phyloP scores from a whole-genome alignment of 805 yeast genomes.

The Saccharomycopsis olivae region DNA sequence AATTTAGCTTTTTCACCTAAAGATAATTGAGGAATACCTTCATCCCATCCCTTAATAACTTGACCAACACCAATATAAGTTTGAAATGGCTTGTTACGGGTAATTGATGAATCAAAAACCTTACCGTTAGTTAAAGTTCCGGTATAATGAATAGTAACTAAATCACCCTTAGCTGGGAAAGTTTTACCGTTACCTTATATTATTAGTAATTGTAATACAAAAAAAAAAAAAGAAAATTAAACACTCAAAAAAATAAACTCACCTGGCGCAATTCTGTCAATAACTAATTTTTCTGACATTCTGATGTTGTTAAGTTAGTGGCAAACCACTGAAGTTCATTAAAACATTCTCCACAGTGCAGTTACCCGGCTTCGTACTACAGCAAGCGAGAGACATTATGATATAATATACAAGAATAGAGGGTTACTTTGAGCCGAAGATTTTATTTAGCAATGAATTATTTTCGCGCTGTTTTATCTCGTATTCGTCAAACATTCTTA shows the following conservation, averaged over 20 bases:
- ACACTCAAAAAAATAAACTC: constrained; percentile 1
- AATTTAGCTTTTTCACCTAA: constrained; percentile 88
- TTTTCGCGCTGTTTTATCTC: constrained; percentile 25
- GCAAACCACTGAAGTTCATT: no score
- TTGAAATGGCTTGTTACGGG: constrained; percentile 93
- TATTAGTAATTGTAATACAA: not conserved
- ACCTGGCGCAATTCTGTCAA: constrained; percentile 28
- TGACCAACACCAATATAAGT: constrained; percentile 94
- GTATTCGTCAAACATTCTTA: constrained; percentile 32
- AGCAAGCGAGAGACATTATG: no score
- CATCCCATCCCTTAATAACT: constrained; percentile 96
- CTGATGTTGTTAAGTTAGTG: no score
- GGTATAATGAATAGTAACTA: constrained; percentile 87
- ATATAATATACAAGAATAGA: no score
- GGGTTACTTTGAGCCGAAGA: no score
- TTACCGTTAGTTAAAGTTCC: constrained; percentile 94
- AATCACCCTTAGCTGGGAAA: constrained; percentile 81
- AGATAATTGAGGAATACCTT: constrained; percentile 83
- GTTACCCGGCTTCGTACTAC: no score
- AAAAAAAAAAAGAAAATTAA: not conserved
- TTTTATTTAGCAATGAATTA: no score
- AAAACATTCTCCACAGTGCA: no score
- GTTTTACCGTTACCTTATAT: constrained; percentile 55
- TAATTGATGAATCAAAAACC: constrained; percentile 91
- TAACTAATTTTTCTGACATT: constrained; percentile 19